Conservation (phyloP, 1,284 basidiomycete species). For the Sanghuangporus weigelae region DNA sequence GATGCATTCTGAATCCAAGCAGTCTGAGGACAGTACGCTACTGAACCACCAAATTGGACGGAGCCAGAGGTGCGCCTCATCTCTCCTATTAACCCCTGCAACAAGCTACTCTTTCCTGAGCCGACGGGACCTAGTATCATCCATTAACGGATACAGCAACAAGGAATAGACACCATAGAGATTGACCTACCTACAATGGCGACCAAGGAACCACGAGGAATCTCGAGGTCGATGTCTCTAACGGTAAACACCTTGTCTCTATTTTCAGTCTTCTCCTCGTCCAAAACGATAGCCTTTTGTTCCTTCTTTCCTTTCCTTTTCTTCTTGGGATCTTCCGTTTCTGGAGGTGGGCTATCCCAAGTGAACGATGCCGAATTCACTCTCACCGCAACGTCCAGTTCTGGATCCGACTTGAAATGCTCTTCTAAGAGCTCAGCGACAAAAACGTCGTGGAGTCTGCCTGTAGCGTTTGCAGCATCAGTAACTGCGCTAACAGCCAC, state of each 20-base stretch:
- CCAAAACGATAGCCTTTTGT: slow-evolving; percentile 24
- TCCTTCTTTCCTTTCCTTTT: slow-evolving; percentile 27
- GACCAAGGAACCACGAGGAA: slow-evolving; percentile 69
- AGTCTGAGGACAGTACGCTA: slow-evolving; percentile 51
- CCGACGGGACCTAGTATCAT: slow-evolving; percentile 47
- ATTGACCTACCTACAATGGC: slow-evolving; percentile 48
- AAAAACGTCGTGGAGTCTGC: slow-evolving; percentile 66
- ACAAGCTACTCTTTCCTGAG: slow-evolving; percentile 66
- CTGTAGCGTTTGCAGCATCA: slow-evolving; percentile 74
- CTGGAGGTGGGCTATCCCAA: slow-evolving; percentile 76
- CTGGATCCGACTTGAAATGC: slow-evolving; percentile 41
- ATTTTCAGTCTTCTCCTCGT: slow-evolving; percentile 26
- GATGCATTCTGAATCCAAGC: slow-evolving; percentile 50
- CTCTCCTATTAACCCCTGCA: slow-evolving; percentile 78
- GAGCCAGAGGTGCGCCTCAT: slow-evolving; percentile 63
- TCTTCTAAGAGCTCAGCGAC: slow-evolving; percentile 72
- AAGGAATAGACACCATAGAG: background rate
- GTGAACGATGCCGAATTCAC: slow-evolving; percentile 69
- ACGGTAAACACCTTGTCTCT: slow-evolving; percentile 47
- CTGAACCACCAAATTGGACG: slow-evolving; percentile 55
- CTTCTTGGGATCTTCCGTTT: slow-evolving; percentile 34
- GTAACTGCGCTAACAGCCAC: slow-evolving; percentile 71
- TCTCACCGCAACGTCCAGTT: slow-evolving; percentile 57
- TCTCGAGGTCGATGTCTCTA: slow-evolving; percentile 52
- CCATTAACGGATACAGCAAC: background rate